Percentiles rank a stretch among this genome's conserved stretches.
phyloP scores from a whole-genome alignment of 2,329 filamentous ascomycete species.

The Aspergillus ochraceoroseus region DNA sequence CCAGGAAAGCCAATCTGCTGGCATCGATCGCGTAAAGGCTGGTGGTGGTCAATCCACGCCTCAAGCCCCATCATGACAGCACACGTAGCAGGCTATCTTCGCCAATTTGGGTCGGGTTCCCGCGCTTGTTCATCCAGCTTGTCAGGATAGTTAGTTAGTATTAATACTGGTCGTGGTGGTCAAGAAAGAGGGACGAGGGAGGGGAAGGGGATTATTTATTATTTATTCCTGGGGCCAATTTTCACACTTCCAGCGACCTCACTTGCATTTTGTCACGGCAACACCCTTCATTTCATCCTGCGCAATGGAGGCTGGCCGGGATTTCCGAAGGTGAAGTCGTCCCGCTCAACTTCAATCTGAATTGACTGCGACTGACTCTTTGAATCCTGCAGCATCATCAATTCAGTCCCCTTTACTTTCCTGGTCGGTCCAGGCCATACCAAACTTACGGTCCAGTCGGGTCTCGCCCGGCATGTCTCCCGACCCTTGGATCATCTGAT shows the following conservation, averaged over 20 bases:
- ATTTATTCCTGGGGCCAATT: no score
- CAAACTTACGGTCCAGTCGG: constrained; percentile 46
- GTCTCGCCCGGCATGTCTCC: constrained; percentile 44
- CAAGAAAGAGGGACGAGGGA: background rate
- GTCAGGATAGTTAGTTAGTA: constrained; percentile 1
- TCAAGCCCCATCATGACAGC: constrained; percentile 30
- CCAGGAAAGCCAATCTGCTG: constrained; percentile 4
- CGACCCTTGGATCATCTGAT: constrained; percentile 43
- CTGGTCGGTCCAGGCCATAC: constrained; percentile 45
- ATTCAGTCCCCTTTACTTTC: constrained; percentile 45
- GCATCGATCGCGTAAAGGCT: constrained; percentile 15
- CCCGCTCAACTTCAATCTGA: no score
- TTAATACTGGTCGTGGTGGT: constrained; percentile 6
- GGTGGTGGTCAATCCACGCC: constrained; percentile 20
- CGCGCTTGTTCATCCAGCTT: constrained; percentile 17
- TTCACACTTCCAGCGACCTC: no score
- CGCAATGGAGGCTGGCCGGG: constrained; percentile 15
- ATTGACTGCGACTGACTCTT: constrained; percentile 19
- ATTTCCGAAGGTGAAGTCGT: constrained; percentile 18
- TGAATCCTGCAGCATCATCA: constrained; percentile 37
- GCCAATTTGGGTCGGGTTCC: constrained; percentile 23
- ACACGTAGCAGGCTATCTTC: constrained; percentile 33
- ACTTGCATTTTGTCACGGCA: background rate
- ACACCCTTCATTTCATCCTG: background rate
- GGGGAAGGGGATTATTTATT: no score